phyloP scores from a whole-genome alignment of 2,329 filamentous ascomycete genomes.

The Samsoniella hepiali region DNA sequence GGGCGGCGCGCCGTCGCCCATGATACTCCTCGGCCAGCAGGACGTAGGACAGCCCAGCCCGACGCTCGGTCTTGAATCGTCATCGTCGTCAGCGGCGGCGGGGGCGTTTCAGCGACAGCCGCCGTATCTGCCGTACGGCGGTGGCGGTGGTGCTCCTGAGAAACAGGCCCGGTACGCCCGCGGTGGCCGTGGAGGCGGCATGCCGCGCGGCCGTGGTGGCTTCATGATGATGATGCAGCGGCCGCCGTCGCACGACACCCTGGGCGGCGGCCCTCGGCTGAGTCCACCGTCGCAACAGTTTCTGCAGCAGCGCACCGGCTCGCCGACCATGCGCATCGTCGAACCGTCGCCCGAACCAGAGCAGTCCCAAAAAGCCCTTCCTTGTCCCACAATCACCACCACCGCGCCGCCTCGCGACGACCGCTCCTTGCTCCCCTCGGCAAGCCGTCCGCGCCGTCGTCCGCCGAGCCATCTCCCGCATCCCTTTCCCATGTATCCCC shows the following conservation, averaged over 20 bases:
- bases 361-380: slow-evolving; percentile 25
- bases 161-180: slow-evolving; percentile 15
- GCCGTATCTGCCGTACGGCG: background rate
- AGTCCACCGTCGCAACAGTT: background rate
- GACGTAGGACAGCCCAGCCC: slow-evolving; percentile 41
- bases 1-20: slow-evolving; percentile 31
- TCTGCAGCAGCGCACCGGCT: slow-evolving; percentile 21
- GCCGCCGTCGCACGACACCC: slow-evolving; percentile 1
- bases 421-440: slow-evolving; percentile 21
- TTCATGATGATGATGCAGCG: background rate
- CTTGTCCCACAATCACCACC: slow-evolving; percentile 20
- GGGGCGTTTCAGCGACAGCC: slow-evolving; percentile 17
- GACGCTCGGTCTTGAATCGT: slow-evolving; percentile 35
- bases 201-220: slow-evolving; percentile 1
- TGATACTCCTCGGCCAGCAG: slow-evolving; percentile 29
- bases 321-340: slow-evolving; percentile 38
- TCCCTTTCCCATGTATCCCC: slow-evolving; percentile 16
- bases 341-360: slow-evolving; percentile 33
- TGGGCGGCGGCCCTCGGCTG: slow-evolving; percentile 24
- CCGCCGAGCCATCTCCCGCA: slow-evolving; percentile 18
- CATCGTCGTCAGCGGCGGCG: background rate
- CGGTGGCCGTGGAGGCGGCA: background rate
- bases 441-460: slow-evolving; percentile 1
- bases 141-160: background rate
- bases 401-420: slow-evolving; percentile 21